Conservation (phyloP, 768 basidiomycete species). For the Kwoniella dejecticola region DNA sequence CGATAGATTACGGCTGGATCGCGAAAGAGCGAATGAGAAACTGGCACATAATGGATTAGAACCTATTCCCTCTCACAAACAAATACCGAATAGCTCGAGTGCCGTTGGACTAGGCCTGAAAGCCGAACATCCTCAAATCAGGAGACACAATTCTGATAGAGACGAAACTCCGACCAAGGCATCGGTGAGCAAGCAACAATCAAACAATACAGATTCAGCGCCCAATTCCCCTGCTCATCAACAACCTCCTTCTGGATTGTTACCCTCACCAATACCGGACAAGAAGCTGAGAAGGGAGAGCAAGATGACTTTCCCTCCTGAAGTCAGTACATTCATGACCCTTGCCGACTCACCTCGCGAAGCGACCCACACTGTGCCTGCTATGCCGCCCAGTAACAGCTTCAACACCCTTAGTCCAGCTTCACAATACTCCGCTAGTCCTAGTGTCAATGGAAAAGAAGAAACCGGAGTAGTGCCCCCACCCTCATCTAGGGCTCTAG, state of each 20-base stretch:
- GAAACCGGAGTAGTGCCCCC: conserved; percentile 18
- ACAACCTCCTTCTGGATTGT: conserved; percentile 20
- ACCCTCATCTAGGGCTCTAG: conserved; percentile 23
- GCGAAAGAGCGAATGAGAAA: conserved; percentile 63
- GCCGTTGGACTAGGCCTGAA: conserved; percentile 36
- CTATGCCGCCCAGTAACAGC: conserved; percentile 14
- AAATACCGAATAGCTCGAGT: conserved; percentile 35
- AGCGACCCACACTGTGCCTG: conserved; percentile 14
- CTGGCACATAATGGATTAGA: conserved; percentile 34
- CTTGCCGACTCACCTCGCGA: conserved; percentile 37
- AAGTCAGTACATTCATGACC: conserved; percentile 39
- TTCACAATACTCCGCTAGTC: conserved; percentile 40
- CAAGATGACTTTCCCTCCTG: conserved; percentile 44
- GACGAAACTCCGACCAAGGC: conserved; percentile 28
- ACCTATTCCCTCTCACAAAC: conserved; percentile 22
- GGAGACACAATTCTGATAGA: conserved; percentile 45
- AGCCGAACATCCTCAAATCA: conserved; percentile 30
- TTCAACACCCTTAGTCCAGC: conserved; percentile 32
- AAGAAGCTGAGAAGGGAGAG: conserved; percentile 34
- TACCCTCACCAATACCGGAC: conserved; percentile 44
- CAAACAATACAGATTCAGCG: conserved; percentile 8
- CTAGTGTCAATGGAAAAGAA: conserved; percentile 15
- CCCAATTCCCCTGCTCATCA: conserved; percentile 18
- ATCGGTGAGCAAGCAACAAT: conserved; percentile 5
- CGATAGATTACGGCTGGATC: conserved; percentile 77